Percentiles rank a stretch among this genome's conserved stretches.
Conservation (phyloP, 768 basidiomycete species). For the Tylopilus sp. region DNA sequence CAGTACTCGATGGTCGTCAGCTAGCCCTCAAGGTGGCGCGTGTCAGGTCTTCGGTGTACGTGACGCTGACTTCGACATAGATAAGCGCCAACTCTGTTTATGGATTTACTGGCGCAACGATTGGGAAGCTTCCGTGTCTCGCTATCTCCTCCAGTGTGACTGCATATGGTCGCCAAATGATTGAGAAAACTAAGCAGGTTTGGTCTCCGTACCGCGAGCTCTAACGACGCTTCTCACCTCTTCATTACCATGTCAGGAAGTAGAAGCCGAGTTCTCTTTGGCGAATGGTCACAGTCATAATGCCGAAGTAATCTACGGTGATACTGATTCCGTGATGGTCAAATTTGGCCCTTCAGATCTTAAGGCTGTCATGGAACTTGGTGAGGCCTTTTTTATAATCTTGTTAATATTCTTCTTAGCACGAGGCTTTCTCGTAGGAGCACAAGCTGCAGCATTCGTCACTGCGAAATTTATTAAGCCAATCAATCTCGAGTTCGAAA, state of each 20-base stretch:
- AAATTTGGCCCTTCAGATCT: slow-evolving; percentile 91
- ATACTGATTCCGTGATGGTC: slow-evolving; percentile 99
- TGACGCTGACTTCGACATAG: slow-evolving; percentile 41
- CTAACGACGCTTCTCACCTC: background rate
- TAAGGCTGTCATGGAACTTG: slow-evolving; percentile 83
- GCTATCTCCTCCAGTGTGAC: slow-evolving; percentile 95
- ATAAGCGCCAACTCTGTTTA: slow-evolving; percentile 99
- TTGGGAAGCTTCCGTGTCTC: slow-evolving; percentile 95
- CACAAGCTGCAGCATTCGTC: slow-evolving; percentile 89
- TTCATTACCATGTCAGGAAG: slow-evolving; percentile 47
- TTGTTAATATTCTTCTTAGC: background rate
- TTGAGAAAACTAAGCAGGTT: slow-evolving; percentile 91
- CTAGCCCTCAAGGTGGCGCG: slow-evolving; percentile 81
- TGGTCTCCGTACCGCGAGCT: slow-evolving; percentile 5
- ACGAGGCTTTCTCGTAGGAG: slow-evolving; percentile 47
- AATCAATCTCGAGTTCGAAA: slow-evolving; percentile 99
- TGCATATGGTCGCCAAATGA: slow-evolving; percentile 98
- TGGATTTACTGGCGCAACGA: slow-evolving; percentile 96
- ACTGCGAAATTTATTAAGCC: slow-evolving; percentile 90
- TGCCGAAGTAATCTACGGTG: slow-evolving; percentile 95
- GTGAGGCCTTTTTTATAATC: slow-evolving; percentile 39
- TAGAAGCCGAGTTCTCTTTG: slow-evolving; percentile 82
- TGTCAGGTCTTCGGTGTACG: background rate
- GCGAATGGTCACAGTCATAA: slow-evolving; percentile 84
- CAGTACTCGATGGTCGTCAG: slow-evolving; percentile 96